phyloP scores from a whole-genome alignment of 345 rosid genomes.

The Zanthoxylum bungeanum region DNA sequence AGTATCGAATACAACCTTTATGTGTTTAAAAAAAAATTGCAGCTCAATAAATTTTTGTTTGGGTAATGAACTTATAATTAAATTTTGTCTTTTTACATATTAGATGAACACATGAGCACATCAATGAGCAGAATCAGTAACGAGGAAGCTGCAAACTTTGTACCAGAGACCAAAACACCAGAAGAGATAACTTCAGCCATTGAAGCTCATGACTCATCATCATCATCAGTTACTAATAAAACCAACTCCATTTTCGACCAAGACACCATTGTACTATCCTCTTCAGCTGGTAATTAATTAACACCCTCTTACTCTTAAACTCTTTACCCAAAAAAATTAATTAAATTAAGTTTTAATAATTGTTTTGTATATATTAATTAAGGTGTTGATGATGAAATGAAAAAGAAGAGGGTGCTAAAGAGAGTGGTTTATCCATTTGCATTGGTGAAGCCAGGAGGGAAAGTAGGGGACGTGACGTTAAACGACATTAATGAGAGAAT shows the following conservation, averaged over 20 bases:
- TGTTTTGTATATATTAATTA: no score
- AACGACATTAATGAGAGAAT: constrained; percentile 83
- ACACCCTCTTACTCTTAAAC: not conserved
- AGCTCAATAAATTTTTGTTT: no score
- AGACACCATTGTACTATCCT: constrained; percentile 12
- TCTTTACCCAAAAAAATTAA: not conserved
- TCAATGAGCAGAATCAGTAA: constrained; percentile 24
- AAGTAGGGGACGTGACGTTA: constrained; percentile 73
- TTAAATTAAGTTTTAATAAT: no score
- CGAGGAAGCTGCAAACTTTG: constrained; percentile 43
- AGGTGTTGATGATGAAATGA: constrained; percentile 8
- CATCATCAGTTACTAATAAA: constrained; percentile 44
- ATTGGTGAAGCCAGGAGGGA: constrained; percentile 90
- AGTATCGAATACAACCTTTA: no score
- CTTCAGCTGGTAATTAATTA: constrained; percentile 35
- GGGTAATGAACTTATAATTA: no score
- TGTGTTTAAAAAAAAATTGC: no score
- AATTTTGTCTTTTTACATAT: not conserved
- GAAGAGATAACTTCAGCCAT: constrained; percentile 25
- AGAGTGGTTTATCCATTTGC: constrained; percentile 91
- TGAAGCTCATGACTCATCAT: constrained; percentile 38
- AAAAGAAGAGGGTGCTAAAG: constrained; percentile 38
- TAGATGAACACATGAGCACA: constrained; percentile 44
- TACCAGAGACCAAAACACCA: constrained; percentile 44
- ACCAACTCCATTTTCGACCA: constrained; percentile 23